Conservation (phyloP, 2,329 filamentous ascomycete species). For the Mariannaea sp. region DNA sequence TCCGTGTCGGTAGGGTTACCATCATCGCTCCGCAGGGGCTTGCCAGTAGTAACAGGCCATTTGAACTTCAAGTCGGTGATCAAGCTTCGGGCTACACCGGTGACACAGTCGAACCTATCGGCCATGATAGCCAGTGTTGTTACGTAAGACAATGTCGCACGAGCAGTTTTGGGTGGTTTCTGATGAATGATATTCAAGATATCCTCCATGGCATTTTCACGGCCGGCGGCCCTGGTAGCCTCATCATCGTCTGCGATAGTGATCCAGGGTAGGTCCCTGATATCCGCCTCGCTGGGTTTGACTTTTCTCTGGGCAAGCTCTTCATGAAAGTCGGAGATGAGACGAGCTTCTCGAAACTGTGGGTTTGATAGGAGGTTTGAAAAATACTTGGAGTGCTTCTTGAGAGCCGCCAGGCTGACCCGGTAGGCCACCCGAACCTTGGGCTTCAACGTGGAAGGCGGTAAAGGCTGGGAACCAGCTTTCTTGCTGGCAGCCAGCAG, state of each 20-base stretch:
- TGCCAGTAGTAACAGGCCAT: slow-evolving; percentile 55
- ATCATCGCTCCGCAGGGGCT: slow-evolving; percentile 43
- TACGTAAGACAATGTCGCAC: slow-evolving; percentile 63
- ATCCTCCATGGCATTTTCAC: slow-evolving; percentile 68
- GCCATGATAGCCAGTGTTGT: slow-evolving; percentile 72
- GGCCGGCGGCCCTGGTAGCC: slow-evolving; percentile 63
- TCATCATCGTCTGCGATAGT: slow-evolving; percentile 70
- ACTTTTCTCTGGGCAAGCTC: slow-evolving; percentile 53
- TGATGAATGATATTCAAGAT: slow-evolving; percentile 70
- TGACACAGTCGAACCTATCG: slow-evolving; percentile 72
- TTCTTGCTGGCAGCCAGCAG: slow-evolving; percentile 41
- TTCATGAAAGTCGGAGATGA: slow-evolving; percentile 57
- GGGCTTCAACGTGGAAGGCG: slow-evolving; percentile 43
- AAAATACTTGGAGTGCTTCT: slow-evolving; percentile 71
- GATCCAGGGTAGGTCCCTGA: slow-evolving; percentile 64
- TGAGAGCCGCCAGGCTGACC: slow-evolving; percentile 61
- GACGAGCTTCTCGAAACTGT: slow-evolving; percentile 65
- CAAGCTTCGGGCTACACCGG: slow-evolving; percentile 59
- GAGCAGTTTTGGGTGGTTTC: slow-evolving; percentile 45
- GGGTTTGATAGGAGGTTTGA: slow-evolving; percentile 66
- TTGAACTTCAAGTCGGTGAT: slow-evolving; percentile 56
- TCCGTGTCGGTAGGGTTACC: slow-evolving; percentile 56
- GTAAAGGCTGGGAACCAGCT: slow-evolving; percentile 30
- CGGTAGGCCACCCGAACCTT: slow-evolving; percentile 58
- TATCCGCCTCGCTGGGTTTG: slow-evolving; percentile 53